Evolutionary conservation across 108 stramenopile species (phyloP), one percentile per base, ranked within the genome.

Genomic region (Nitzschia palea): DNA sequence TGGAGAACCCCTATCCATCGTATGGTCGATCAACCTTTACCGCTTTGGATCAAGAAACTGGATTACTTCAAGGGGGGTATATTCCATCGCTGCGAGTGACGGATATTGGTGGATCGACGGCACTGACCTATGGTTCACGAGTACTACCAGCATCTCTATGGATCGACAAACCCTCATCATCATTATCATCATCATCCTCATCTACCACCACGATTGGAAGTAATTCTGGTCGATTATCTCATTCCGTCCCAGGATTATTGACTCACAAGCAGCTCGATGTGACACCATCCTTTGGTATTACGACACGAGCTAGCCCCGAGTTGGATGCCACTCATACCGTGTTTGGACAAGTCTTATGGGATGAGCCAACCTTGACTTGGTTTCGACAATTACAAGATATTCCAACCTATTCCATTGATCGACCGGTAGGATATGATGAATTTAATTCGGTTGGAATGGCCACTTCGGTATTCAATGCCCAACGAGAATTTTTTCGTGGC

Each of bases 211-310:
- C n/a, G 12, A 52, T 23, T 15, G 4, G 17, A 17, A 12, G 10
- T 29, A n/a, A 20, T 3, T 25, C 63, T 6, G 57, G 20, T 15
- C 52, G 57, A 22, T 6, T 89, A 18, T 81, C 82, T 17, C 92
- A 93, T 42, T 36, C 47, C 20, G 54, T 55, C 17, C 85, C 80
- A 54, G 89, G 89, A 40, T 64, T 94, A 29, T 68, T 95, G 23
- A 91, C 93, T 1, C 93, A 95, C 66, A 72, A 80, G 4, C 74
- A 75, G 20, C 62, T 95, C 20, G 90, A 95, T 30, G 59, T 78
- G 15, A 65, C 73, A 25, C 93, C 93, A 10, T 66, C 71, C 20
- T 95, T 91, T 78, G 90, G 86, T 15, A 85, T 95, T 30, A 95
- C 93, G 18, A 95, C 93, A 47, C 71, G 83, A 22, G 17, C 52